A percentile compares a stretch with the other conserved stretches of the same genome.
Conservation (phyloP, 2,329 filamentous ascomycete genomes). For the Trichoderma atrobrunneum region DNA sequence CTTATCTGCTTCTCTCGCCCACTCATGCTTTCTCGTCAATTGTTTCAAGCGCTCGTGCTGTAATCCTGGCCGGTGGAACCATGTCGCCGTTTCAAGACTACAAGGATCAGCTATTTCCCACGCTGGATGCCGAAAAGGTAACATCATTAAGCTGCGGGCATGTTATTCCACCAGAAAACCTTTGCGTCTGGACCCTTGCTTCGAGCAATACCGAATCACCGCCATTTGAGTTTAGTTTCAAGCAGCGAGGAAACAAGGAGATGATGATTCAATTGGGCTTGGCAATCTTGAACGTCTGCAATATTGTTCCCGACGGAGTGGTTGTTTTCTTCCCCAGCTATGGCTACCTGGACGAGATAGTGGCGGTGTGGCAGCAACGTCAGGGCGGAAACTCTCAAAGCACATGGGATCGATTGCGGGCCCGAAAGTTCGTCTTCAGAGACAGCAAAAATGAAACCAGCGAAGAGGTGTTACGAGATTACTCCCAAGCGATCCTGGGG, state of each 20-base stretch:
- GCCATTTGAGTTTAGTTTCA: conserved; percentile 84
- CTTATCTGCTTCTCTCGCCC: conserved; percentile 86
- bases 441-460: conserved; percentile 54
- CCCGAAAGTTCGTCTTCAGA: conserved; percentile 61
- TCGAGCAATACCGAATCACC: conserved; percentile 40
- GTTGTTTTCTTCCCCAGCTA: conserved; percentile 97
- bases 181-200: conserved; percentile 73
- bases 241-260: conserved; percentile 63
- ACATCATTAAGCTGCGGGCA: conserved; percentile 89
- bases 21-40: conserved; percentile 88
- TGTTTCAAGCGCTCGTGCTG: conserved; percentile 76
- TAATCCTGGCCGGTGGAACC: conserved; percentile 89
- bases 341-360: conserved; percentile 76
- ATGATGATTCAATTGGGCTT: conserved; percentile 74
- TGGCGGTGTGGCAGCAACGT: conserved; percentile 56
- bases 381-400: conserved; percentile 32
- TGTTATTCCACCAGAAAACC: conserved; percentile 79
- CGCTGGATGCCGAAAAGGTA: conserved; percentile 60
- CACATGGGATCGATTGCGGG: conserved; percentile 58
- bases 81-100: conserved; percentile 98
- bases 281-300: conserved; percentile 68
- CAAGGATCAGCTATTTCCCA: conserved; percentile 78
- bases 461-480: conserved; percentile 71
- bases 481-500: conserved; percentile 64
- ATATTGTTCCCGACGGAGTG: conserved; percentile 78